These are phyloP conservation scores for Pseudovirgaria hyperparasitica DNA, from an alignment of 2,329 filamentous ascomycete genomes.

Conservation along the genomic window DNA sequence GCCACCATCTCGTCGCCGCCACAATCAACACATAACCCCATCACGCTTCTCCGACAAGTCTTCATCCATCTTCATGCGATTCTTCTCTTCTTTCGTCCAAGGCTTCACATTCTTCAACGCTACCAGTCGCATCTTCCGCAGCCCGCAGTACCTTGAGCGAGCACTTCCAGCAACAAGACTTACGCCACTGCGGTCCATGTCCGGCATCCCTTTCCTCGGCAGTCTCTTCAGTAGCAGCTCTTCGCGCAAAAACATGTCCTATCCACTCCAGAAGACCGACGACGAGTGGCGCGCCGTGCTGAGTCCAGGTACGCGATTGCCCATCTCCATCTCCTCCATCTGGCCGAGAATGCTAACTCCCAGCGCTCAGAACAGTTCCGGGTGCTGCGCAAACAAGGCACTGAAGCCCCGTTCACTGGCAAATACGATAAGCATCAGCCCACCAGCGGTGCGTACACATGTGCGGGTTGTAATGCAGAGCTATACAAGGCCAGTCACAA, in stretches of 20 bases:
- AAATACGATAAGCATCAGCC: constrained; percentile 82
- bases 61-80: no score
- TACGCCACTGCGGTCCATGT: no score
- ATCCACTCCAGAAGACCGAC: constrained; percentile 67
- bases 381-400: constrained; percentile 82
- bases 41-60: no score
- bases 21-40: no score
- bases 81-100: no score
- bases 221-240: constrained; percentile 56
- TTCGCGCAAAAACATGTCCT: constrained; percentile 48
- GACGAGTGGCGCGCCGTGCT: constrained; percentile 86
- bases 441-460: constrained; percentile 65
- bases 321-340: not conserved
- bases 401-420: constrained; percentile 67
- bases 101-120: no score
- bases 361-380: constrained; percentile 83
- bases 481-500: constrained; percentile 91
- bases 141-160: no score
- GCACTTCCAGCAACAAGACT: no score
- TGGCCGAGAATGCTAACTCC: constrained; percentile 5
- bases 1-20: no score
- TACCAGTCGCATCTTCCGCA: no score
- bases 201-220: constrained; percentile 65
- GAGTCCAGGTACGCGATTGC: constrained; percentile 43
- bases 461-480: constrained; percentile 73